A percentile compares a stretch with the other conserved stretches of the same genome.
Evolutionary conservation across 441 rosid species (phyloP).

Genomic region (Adansonia madagascariensis): DNA sequence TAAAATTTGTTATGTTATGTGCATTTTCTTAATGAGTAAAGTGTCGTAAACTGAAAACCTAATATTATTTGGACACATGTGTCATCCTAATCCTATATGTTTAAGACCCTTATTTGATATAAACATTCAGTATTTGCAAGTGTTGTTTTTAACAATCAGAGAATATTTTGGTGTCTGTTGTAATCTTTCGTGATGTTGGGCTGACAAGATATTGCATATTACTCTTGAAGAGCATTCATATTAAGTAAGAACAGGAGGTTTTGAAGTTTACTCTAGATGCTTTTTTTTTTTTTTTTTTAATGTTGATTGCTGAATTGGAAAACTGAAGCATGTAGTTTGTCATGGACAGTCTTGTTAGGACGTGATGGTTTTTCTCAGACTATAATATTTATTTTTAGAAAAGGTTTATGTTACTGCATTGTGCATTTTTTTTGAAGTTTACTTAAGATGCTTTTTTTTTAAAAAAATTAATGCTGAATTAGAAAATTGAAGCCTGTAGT

Average conservation of each 20-base stretch:
- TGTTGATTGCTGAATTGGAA: background rate
- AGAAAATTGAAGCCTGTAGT: background rate
- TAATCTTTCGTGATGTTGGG: background rate
- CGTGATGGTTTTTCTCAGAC: background rate
- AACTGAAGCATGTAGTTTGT: background rate
- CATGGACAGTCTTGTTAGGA: background rate
- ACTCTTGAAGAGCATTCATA: background rate
- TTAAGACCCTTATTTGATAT: background rate
- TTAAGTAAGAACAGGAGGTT: background rate
- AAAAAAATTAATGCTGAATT: background rate
- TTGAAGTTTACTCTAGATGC: background rate
- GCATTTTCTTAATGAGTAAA: background rate
- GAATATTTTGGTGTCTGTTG: background rate
- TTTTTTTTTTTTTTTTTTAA: background rate
- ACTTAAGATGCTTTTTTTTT: background rate
- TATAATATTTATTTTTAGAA: background rate
- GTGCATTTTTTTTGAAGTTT: background rate
- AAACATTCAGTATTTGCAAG: background rate
- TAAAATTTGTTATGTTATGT: constrained; percentile 8
- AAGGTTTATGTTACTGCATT: background rate
- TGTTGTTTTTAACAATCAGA: background rate
- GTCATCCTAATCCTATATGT: background rate
- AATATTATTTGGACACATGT: background rate
- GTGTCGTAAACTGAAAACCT: constrained; percentile 3
- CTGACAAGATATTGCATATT: background rate